Evolutionary conservation across 305 asterid species (phyloP).

Genomic region (Stenogyne calaminthoides): DNA sequence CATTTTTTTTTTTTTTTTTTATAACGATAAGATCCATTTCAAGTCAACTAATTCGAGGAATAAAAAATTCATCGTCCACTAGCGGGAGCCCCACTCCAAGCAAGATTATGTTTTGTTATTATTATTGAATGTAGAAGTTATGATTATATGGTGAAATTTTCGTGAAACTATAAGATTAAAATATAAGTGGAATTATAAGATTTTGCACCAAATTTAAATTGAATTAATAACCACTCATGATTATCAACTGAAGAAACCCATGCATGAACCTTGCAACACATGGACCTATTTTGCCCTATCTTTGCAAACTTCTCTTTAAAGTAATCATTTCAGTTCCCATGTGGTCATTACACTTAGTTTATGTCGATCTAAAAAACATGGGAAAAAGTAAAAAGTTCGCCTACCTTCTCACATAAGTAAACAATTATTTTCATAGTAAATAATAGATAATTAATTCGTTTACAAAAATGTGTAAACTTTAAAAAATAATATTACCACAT

Average conservation of each 20-base stretch:
- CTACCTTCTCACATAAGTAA: background rate
- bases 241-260: background rate
- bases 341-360: constrained; percentile 3
- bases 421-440: background rate
- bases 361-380: constrained; percentile 4
- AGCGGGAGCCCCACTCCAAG: too few relatives aligned
- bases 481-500: too few relatives aligned
- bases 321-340: background rate
- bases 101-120: too few relatives aligned
- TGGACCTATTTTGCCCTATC: constrained; percentile 4
- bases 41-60: too few relatives aligned
- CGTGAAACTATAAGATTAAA: background rate
- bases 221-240: background rate
- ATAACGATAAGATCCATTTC: too few relatives aligned
- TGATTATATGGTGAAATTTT: background rate
- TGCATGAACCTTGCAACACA: constrained; percentile 9
- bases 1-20: too few relatives aligned
- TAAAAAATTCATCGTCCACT: too few relatives aligned
- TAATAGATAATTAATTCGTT: too few relatives aligned
- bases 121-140: background rate
- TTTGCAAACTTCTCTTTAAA: background rate
- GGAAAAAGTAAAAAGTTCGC: background rate
- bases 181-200: background rate
- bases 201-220: background rate
- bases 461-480: too few relatives aligned